A percentile compares a stretch with the other conserved stretches of the same genome.
phyloP scores from a whole-genome alignment of 2,329 filamentous ascomycete species.

The Chlorencoelia australis region DNA sequence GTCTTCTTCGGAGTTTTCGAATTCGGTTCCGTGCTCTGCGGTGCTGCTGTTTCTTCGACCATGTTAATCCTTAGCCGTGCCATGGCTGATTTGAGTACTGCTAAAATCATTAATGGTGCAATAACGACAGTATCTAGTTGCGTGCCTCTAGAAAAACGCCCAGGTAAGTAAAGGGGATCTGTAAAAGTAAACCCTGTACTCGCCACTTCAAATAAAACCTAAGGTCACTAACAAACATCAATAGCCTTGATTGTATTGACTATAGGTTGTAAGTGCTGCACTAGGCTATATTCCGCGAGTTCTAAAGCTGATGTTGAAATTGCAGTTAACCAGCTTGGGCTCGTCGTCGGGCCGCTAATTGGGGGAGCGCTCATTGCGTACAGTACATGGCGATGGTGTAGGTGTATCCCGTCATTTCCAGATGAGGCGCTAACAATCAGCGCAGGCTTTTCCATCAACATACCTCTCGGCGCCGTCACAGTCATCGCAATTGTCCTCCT shows the following conservation, averaged over 20 bases:
- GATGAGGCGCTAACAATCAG: background rate
- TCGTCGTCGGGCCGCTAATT: constrained; percentile 24
- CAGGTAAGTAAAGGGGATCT: no score
- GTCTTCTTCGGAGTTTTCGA: constrained; percentile 36
- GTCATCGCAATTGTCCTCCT: constrained; percentile 29
- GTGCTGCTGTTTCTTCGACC: constrained; percentile 35
- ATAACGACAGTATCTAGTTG: constrained; percentile 39
- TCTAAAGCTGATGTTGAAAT: background rate
- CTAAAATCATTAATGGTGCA: constrained; percentile 41
- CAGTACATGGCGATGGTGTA: constrained; percentile 26
- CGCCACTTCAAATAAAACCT: no score
- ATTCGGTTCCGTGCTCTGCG: constrained; percentile 44
- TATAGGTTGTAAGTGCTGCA: constrained; percentile 12
- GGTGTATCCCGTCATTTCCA: no score
- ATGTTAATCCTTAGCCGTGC: constrained; percentile 46
- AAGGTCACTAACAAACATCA: background rate
- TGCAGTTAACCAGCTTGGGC: constrained; percentile 15
- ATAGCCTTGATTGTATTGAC: constrained; percentile 17
- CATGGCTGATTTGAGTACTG: constrained; percentile 41
- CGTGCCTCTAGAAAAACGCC: constrained; percentile 12
- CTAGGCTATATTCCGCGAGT: background rate
- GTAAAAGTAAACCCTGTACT: no score
- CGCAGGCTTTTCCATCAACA: constrained; percentile 29
- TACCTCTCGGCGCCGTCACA: constrained; percentile 31
- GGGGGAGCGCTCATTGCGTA: constrained; percentile 29